Conservation (phyloP, 352 stramenopile species). For the Globisporangium uncinulatum region DNA sequence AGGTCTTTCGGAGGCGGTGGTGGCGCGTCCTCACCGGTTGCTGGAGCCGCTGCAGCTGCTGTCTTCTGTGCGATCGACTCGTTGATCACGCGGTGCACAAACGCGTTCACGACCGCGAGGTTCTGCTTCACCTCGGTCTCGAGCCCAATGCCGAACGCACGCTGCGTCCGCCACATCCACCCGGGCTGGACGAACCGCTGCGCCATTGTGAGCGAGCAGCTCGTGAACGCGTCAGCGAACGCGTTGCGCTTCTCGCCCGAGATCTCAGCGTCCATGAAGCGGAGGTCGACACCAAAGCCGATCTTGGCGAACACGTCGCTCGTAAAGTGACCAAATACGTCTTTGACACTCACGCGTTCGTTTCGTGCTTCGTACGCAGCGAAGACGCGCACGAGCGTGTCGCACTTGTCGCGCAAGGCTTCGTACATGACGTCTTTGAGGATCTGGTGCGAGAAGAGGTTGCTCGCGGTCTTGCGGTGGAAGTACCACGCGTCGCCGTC, state of each 20-base stretch:
- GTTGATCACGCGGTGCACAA: conserved; percentile 10
- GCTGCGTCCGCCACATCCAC: no score
- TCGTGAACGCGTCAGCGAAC: no score
- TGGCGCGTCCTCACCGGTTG: no score
- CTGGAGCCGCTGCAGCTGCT: not conserved
- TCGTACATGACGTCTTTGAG: conserved; percentile 33
- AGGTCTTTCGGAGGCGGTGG: conserved; percentile 22
- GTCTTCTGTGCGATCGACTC: conserved; percentile 1
- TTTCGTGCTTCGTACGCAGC: conserved; percentile 8
- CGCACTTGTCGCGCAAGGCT: not conserved
- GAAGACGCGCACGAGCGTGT: conserved; percentile 2
- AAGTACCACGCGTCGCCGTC: conserved; percentile 32
- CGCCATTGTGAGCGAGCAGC: no score
- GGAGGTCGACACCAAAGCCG: conserved; percentile 26
- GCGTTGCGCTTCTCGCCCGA: conserved; percentile 6
- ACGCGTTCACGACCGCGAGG: conserved; percentile 51
- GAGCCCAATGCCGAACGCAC: no score
- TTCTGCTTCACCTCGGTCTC: not conserved
- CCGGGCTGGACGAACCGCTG: no score
- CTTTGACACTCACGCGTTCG: not conserved
- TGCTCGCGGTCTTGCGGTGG: conserved; percentile 47
- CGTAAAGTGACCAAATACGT: conserved; percentile 21
- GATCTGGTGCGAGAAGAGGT: conserved; percentile 33
- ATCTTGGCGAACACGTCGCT: conserved; percentile 27
- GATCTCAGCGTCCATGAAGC: not conserved